Percentiles rank a stretch among this genome's conserved stretches.
Evolutionary conservation across 768 basidiomycete species (phyloP).

Genomic region (Lactarius trivialis): DNA sequence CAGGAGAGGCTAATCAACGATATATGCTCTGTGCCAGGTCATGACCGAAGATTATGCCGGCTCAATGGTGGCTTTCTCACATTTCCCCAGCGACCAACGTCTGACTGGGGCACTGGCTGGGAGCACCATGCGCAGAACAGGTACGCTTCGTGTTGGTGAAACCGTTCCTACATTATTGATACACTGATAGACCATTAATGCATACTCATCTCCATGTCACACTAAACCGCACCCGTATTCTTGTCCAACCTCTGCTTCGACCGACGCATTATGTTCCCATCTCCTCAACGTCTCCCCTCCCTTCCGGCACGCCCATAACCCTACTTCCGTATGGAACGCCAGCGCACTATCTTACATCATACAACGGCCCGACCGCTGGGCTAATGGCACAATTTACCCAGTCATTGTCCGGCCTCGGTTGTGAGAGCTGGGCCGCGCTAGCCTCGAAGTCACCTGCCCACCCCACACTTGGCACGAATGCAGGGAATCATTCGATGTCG

Average conservation of each 20-base stretch:
- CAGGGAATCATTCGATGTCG: background rate
- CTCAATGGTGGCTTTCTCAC: slow-evolving; percentile 62
- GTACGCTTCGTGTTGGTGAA: slow-evolving; percentile 28
- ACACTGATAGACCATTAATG: slow-evolving; percentile 45
- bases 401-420: slow-evolving; percentile 57
- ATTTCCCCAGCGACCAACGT: slow-evolving; percentile 35
- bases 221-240: slow-evolving; percentile 35
- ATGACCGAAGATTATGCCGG: slow-evolving; percentile 38
- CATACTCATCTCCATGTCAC: slow-evolving; percentile 37
- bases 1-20: slow-evolving; percentile 49
- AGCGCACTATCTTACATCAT: slow-evolving; percentile 66
- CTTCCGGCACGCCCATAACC: slow-evolving; percentile 59
- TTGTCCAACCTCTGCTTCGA: slow-evolving; percentile 57
- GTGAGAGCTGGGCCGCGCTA: slow-evolving; percentile 40
- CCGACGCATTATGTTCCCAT: slow-evolving; percentile 56
- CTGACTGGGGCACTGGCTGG: slow-evolving; percentile 65
- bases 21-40: slow-evolving; percentile 30
- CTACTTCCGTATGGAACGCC: slow-evolving; percentile 67
- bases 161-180: slow-evolving; percentile 19
- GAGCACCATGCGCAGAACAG: slow-evolving; percentile 46
- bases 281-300: slow-evolving; percentile 34
- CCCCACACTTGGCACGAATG: background rate
- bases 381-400: slow-evolving; percentile 58
- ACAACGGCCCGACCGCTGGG: slow-evolving; percentile 57
- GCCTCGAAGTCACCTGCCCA: slow-evolving; percentile 10